Base-by-base conservation (phyloP, 2,329 filamentous ascomycete genomes). In the Pseudocercospora cruenta region DNA sequence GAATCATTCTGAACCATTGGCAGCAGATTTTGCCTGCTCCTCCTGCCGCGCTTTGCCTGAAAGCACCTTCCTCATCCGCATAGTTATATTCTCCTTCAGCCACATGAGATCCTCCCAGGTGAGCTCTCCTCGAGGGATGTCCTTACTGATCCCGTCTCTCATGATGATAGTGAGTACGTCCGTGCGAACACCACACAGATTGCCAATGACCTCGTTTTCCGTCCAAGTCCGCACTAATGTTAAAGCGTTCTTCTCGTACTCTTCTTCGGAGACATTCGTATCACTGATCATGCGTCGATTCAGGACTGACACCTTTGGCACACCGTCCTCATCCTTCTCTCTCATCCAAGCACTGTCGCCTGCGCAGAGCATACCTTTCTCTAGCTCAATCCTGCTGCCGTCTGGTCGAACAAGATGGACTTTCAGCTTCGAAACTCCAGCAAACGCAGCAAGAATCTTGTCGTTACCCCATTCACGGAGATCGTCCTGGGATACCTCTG, bases 391-490 rank as follows among this genome's bases (percentile, higher is more conserved):
- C 26, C 63, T 51, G 43, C 53, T 53, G 16, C 65, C 61, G 22
- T 64, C 33, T n/a, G 63, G 53, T 10, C 55, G 43, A 36, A 64
- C 57, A 14, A 66, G n/a, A 43, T 64, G 65, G 9, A 67, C 39
- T 2, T 59, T 64, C 16, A 36, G 26, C 10, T 39, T 43, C 5
- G 61, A 33, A 4, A 64, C 60, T 7, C 33, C 28, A 21, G 39
- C 53, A 28, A 58, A 58, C 1, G 55, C 22, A 22, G 31, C 55
- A 21, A 19, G 31, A 24, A 58, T 43, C 16, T 21, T 58, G 16
- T 43, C 55, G 8, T 19, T 21, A 1, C 19, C 24, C 55, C 55
- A 58, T 24, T 36, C 31, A 26, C 55, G 55, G 21, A 39, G 33
- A 9, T 58, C 22, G 4, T 43, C 31, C 31, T 21, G 31, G 55